phyloP scores from a whole-genome alignment of 305 asterid species.

The Fraxinus sp. region DNA sequence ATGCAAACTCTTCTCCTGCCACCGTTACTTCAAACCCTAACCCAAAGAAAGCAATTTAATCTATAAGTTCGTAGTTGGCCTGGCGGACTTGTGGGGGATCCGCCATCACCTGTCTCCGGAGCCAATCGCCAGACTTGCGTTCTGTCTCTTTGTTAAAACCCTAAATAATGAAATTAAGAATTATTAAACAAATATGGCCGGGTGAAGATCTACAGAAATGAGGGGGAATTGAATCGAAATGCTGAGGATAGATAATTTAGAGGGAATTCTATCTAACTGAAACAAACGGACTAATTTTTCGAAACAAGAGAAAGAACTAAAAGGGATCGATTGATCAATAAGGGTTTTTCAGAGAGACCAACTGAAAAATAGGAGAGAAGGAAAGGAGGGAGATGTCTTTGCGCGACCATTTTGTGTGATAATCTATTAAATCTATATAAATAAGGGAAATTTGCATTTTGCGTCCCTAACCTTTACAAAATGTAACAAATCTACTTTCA shows the following conservation, averaged over 20 bases:
- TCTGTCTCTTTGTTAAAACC: constrained; percentile 12
- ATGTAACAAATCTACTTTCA: not conserved
- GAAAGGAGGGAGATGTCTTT: not conserved
- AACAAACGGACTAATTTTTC: too few relatives aligned
- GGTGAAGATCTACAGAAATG: constrained; percentile 19
- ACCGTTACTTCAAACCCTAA: constrained; percentile 30
- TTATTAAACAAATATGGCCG: constrained; percentile 8
- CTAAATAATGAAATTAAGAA: constrained; percentile 16
- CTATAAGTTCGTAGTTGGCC: too few relatives aligned
- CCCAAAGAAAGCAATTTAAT: constrained; percentile 25
- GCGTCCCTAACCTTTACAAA: not conserved
- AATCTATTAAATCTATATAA: not conserved
- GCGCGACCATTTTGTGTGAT: not conserved
- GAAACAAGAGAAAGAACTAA: not conserved
- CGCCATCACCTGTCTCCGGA: constrained; percentile 67
- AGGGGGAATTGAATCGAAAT: constrained; percentile 22
- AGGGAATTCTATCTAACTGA: too few relatives aligned
- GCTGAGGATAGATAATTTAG: constrained; percentile 8
- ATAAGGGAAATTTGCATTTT: not conserved
- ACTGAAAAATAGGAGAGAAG: not conserved
- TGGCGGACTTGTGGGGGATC: constrained; percentile 74
- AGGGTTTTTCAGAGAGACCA: not conserved
- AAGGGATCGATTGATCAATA: not conserved
- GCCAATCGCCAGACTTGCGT: constrained; percentile 57
- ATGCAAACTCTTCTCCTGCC: constrained; percentile 22